phyloP scores from a whole-genome alignment of 345 rosid genomes.

The Clausena lansium region DNA sequence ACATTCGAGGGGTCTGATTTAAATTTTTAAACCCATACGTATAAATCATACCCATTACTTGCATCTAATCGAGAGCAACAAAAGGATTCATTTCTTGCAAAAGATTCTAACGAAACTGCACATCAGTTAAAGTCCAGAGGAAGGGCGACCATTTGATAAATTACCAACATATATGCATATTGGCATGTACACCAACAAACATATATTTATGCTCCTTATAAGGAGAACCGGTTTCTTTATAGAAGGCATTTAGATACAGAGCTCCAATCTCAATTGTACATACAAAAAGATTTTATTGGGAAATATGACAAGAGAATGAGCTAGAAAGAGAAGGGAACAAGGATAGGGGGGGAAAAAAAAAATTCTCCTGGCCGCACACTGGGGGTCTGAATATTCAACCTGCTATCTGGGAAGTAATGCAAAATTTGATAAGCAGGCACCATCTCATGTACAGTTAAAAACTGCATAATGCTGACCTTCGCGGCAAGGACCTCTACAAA shows the following conservation, averaged over 20 bases:
- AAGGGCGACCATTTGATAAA: too few species aligned
- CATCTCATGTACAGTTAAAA: not conserved
- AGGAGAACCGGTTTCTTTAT: conserved; percentile 17
- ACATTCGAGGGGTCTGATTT: too few species aligned
- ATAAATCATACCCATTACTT: too few species aligned
- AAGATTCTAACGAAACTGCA: too few species aligned
- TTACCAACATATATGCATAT: not conserved
- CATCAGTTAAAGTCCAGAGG: too few species aligned
- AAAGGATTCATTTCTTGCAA: too few species aligned
- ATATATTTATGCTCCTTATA: not conserved
- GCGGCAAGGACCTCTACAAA: conserved; percentile 11
- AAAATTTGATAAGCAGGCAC: conserved; percentile 5
- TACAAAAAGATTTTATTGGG: not conserved
- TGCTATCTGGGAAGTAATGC: conserved; percentile 20
- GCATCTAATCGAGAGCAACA: too few species aligned
- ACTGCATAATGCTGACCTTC: conserved; percentile 17
- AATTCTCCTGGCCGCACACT: conserved; percentile 2
- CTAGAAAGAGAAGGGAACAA: not conserved
- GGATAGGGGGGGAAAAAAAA: not conserved
- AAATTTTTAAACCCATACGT: too few species aligned
- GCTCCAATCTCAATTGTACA: conserved; percentile 36
- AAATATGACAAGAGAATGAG: not conserved
- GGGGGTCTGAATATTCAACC: conserved; percentile 7
- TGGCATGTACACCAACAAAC: not conserved
- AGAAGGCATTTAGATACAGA: conserved; percentile 32